Evolutionary conservation across 768 basidiomycete species (phyloP).

Genomic region (Suillus clintonianus): DNA sequence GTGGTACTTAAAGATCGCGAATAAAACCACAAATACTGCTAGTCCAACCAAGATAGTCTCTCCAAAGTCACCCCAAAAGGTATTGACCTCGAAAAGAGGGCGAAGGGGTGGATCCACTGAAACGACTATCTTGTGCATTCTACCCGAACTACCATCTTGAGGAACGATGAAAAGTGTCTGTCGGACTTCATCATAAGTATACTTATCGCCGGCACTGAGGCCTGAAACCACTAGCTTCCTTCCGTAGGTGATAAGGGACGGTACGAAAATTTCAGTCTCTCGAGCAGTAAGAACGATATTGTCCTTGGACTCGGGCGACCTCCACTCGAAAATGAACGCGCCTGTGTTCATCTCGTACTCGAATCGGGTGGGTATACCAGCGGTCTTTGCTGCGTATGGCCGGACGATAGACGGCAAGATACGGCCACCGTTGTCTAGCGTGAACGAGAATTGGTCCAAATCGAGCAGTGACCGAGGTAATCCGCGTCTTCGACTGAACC

Average conservation of each 20-base stretch:
- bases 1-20: conserved; percentile 29
- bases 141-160: conserved; percentile 43
- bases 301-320: conserved; percentile 25
- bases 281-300: conserved; percentile 39
- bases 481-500: conserved; percentile 73
- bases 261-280: conserved; percentile 85
- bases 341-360: conserved; percentile 81
- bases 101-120: conserved; percentile 54
- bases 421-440: conserved; percentile 81
- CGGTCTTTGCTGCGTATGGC: conserved; percentile 89
- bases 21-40: conserved; percentile 33
- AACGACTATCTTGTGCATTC: conserved; percentile 52
- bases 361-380: conserved; percentile 76
- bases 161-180: conserved; percentile 78
- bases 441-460: conserved; percentile 60
- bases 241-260: conserved; percentile 58
- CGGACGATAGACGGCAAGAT: conserved; percentile 80
- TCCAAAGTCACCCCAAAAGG: conserved; percentile 64
- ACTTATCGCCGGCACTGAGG: conserved; percentile 50
- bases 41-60: conserved; percentile 30
- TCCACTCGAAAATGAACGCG: conserved; percentile 66
- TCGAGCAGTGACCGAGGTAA: conserved; percentile 56
- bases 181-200: conserved; percentile 58
- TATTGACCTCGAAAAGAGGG: conserved; percentile 57
- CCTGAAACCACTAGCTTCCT: conserved; percentile 62